Base-by-base conservation (phyloP, 2,329 filamentous ascomycete genomes). In the Eurotiales sp. region DNA sequence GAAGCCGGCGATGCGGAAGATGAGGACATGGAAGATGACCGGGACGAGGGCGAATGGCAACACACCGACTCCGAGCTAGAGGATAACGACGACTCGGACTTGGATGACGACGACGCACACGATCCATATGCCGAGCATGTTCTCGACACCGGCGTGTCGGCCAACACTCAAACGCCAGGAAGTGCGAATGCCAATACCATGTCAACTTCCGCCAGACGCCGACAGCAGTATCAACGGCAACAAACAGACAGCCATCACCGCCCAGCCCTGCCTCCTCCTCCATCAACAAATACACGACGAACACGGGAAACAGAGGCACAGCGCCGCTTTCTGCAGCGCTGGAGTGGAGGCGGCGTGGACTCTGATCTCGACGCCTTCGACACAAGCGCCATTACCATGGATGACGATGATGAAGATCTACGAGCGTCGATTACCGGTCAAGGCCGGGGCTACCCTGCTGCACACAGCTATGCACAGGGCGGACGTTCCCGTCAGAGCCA, bases 21-120 rank as follows among this genome's bases (percentile, higher is more conserved):
- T 21, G 76, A 72, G 25, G 80, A 81, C 15, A 47, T 77, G 7
- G 70, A 70, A 30, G 58, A 64, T 36, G 5, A 61, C 54, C 8
- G 66, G 63, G 23, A 82, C 60, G 81, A 76, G 25, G 76, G 72
- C 22, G 80, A 81, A 59, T 90, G 89, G 71, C 86, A 90, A 72
- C 86, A 90, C 64, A 90, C 87, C 8, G 87, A 90, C 68, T 86
- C 85, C 2, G 86, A 89, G 58, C 85, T 77, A 8, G 83, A 84
- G 46, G 79, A 76, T 55, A 72, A 72, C 44, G 71, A 73, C 8
- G 68, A 74, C 8, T 47, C 45, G 10, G 79, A 76, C 55, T 72
- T 72, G 45, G 71, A 72, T 8, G 66, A 72, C 10, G 47, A 70
- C 14, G 65, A 66, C 25, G 61, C 64, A 15, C 61, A 58, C 15